These are phyloP conservation scores for Ajuga reptans DNA, from an alignment of 305 asterid genomes.

Conservation along the genomic window DNA sequence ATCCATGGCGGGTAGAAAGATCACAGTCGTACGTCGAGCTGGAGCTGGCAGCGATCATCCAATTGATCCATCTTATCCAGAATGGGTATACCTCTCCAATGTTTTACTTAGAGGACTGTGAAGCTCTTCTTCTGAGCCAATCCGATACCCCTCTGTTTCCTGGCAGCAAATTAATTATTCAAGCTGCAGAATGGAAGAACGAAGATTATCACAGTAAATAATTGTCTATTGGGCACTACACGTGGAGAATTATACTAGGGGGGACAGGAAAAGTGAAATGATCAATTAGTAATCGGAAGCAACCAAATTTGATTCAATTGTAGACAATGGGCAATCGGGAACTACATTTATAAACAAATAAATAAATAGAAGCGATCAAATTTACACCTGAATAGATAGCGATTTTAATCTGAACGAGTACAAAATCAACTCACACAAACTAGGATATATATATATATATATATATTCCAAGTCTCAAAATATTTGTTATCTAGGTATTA, in stretches of 20 bases:
- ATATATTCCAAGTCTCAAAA: conserved; percentile 1
- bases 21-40: conserved; percentile 63
- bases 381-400: conserved; percentile 20
- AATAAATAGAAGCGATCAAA: conserved; percentile 17
- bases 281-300: no score
- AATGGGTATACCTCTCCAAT: conserved; percentile 78
- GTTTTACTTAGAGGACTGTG: conserved; percentile 60
- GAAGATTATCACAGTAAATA: no score
- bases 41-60: conserved; percentile 94
- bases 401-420: conserved; percentile 5
- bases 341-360: background rate
- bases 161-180: background rate
- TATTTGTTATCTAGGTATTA: conserved; percentile 12
- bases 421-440: conserved; percentile 18
- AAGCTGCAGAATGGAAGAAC: background rate
- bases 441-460: background rate
- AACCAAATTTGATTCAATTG: background rate
- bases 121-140: background rate
- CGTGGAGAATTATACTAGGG: no score
- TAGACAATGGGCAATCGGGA: background rate
- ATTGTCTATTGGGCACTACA: no score
- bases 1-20: conserved; percentile 63
- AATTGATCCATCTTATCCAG: conserved; percentile 73
- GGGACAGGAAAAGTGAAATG: no score
- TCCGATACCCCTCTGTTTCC: background rate